Conservation (phyloP, 176 grass and related monocot species). For the Aegilops longissima region DNA sequence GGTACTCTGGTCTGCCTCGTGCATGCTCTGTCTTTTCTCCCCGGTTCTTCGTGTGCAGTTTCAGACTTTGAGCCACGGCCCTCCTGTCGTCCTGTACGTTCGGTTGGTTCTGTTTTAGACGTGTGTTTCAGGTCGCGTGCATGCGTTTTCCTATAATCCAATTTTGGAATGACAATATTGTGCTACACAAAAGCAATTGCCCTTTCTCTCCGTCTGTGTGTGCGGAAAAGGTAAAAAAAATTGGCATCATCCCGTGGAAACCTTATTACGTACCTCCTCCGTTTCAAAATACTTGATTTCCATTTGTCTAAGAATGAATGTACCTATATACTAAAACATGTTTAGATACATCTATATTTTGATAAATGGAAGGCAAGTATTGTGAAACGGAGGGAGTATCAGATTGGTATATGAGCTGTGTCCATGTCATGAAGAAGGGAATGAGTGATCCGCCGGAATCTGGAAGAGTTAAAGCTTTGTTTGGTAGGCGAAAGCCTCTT, state of each 20-base stretch:
- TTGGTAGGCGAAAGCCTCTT: no score
- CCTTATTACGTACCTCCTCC: not conserved
- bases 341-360: no score
- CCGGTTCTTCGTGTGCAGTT: not conserved
- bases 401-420: not conserved
- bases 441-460: no score
- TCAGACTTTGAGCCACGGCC: not conserved
- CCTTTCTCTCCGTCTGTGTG: not conserved
- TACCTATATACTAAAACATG: no score
- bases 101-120: not conserved
- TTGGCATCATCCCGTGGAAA: not conserved
- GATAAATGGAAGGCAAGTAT: no score
- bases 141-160: not conserved
- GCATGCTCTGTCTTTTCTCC: not conserved
- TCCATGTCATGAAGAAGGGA: not conserved
- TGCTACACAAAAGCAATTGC: not conserved
- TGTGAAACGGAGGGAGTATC: not conserved
- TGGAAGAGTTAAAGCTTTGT: no score
- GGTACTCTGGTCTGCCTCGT: not conserved
- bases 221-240: not conserved
- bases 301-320: no score
- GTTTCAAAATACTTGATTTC: no score
- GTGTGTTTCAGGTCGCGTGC: no score
- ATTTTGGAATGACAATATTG: not conserved
- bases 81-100: not conserved